Percentiles rank a stretch among this genome's conserved stretches.
Conservation (phyloP, 495 filamentous ascomycete species). For the Annulohypoxylon moriforme region DNA sequence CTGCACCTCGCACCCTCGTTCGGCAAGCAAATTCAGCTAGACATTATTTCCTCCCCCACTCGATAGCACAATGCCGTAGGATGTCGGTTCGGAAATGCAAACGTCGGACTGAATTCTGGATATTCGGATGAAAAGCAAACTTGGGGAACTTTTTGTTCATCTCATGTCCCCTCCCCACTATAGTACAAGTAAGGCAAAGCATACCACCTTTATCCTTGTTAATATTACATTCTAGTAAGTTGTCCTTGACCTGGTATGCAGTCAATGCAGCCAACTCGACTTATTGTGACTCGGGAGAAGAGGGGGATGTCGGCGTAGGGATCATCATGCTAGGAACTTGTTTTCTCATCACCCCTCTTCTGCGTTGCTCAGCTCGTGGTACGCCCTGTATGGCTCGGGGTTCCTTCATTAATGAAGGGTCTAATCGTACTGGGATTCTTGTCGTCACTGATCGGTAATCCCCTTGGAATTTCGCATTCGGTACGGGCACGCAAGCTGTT, state of each 20-base stretch:
- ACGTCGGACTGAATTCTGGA: constrained; percentile 7
- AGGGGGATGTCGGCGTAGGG: constrained; percentile 15
- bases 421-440: constrained; percentile 80
- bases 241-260: constrained; percentile 6
- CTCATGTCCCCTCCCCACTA: constrained; percentile 24
- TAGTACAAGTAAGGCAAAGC: constrained; percentile 30
- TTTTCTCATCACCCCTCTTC: constrained; percentile 70
- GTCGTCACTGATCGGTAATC: constrained; percentile 69
- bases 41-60: constrained; percentile 29
- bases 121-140: constrained; percentile 11
- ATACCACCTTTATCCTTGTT: constrained; percentile 6
- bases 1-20: constrained; percentile 10
- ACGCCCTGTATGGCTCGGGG: constrained; percentile 80
- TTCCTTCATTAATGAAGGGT: constrained; percentile 88
- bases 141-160: constrained; percentile 3
- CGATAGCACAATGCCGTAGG: constrained; percentile 10
- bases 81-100: constrained; percentile 3
- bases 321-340: constrained; percentile 77
- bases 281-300: constrained; percentile 27
- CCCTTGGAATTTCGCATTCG: constrained; percentile 76
- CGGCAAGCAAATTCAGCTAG: constrained; percentile 32
- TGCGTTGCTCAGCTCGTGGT: constrained; percentile 71
- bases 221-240: constrained; percentile 41
- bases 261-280: constrained; percentile 11
- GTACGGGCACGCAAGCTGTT: constrained; percentile 82